phyloP scores from a whole-genome alignment of 306 rosid species.

The Quercus aquifolioides region DNA sequence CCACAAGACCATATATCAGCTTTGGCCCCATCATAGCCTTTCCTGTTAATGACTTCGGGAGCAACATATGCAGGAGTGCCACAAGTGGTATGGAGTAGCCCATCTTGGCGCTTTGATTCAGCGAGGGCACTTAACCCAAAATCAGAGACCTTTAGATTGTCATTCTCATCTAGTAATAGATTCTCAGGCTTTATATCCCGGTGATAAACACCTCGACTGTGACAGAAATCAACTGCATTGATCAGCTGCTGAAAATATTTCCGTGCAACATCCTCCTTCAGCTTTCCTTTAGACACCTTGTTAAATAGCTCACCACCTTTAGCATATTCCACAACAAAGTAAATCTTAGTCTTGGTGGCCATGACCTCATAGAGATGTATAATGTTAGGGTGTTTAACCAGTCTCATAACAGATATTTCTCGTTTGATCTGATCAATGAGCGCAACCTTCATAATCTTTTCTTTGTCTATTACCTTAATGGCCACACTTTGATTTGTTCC shows the following conservation, averaged over 20 bases:
- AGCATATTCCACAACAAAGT: constrained; percentile 81
- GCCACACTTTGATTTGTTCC: constrained; percentile 73
- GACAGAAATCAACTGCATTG: constrained; percentile 80
- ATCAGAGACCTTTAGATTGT: constrained; percentile 79
- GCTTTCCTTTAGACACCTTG: constrained; percentile 74
- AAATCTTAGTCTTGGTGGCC: constrained; percentile 89
- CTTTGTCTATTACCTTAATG: constrained; percentile 71
- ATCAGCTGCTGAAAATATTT: constrained; percentile 73
- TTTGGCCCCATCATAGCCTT: constrained; percentile 88
- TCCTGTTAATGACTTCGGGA: constrained; percentile 78
- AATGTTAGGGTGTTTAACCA: constrained; percentile 75
- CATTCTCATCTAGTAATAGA: constrained; percentile 74
- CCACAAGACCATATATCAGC: constrained; percentile 98
- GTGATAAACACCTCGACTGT: constrained; percentile 87
- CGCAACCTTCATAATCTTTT: constrained; percentile 55
- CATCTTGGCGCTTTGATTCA: constrained; percentile 57
- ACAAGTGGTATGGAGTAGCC: constrained; percentile 75
- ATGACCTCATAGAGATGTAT: constrained; percentile 77
- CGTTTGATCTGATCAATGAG: constrained; percentile 60
- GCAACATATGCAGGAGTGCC: constrained; percentile 98
- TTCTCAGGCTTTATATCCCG: constrained; percentile 92
- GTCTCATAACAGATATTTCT: constrained; percentile 73
- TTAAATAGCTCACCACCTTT: constrained; percentile 89
- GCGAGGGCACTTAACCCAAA: constrained; percentile 85
- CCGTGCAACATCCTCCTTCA: constrained; percentile 67